Conservation (phyloP, 768 basidiomycete genomes). For the Boletus sp. region DNA sequence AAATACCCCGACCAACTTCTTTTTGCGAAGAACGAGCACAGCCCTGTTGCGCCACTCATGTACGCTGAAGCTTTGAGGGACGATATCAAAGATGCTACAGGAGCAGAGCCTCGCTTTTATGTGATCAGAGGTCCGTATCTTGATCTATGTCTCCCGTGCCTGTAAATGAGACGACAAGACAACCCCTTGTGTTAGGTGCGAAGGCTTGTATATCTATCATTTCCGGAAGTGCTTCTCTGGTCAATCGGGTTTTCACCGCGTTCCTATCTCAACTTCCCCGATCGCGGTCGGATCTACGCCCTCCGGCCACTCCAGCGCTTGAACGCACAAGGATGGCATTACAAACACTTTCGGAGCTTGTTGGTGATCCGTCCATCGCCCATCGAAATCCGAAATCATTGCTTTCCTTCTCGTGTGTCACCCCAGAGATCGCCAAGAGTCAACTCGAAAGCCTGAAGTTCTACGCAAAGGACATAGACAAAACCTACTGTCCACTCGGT, state of each 20-base stretch:
- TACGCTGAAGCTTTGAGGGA: slow-evolving; percentile 55
- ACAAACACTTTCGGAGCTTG: slow-evolving; percentile 50
- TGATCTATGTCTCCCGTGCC: background rate
- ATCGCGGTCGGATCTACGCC: slow-evolving; percentile 46
- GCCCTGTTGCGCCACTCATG: slow-evolving; percentile 49
- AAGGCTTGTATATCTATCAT: slow-evolving; percentile 54
- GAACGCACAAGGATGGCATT: slow-evolving; percentile 60
- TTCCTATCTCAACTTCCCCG: slow-evolving; percentile 59
- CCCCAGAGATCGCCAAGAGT: slow-evolving; percentile 47
- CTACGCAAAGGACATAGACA: slow-evolving; percentile 44
- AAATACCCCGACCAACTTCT: slow-evolving; percentile 1
- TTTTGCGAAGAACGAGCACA: slow-evolving; percentile 54
- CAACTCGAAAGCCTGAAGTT: slow-evolving; percentile 50
- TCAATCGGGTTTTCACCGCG: slow-evolving; percentile 60
- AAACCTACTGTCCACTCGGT: slow-evolving; percentile 56
- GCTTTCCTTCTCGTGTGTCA: slow-evolving; percentile 66
- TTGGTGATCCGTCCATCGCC: slow-evolving; percentile 43
- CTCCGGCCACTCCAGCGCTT: slow-evolving; percentile 32
- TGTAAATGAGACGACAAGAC: background rate
- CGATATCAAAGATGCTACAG: slow-evolving; percentile 45
- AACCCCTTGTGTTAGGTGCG: slow-evolving; percentile 41
- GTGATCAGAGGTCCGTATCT: slow-evolving; percentile 54
- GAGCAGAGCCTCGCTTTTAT: slow-evolving; percentile 51
- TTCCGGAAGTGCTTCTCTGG: slow-evolving; percentile 55
- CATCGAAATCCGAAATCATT: slow-evolving; percentile 56